Conservation (phyloP, 257 asterid species). For the Nicotiana knightiana region DNA sequence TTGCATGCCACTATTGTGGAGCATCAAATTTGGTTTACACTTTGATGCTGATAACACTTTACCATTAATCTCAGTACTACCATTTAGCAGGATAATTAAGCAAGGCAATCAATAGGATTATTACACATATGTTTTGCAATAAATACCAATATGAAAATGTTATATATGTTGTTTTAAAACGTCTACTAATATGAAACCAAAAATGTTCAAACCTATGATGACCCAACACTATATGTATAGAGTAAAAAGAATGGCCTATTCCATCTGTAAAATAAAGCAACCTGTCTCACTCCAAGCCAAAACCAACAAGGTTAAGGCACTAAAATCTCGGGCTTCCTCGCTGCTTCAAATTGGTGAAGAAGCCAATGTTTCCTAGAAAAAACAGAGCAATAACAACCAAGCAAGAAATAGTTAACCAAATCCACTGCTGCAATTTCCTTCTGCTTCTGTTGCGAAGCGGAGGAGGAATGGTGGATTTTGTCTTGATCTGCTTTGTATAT, state of each 20-base stretch:
- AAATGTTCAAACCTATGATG: not conserved
- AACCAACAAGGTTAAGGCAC: constrained; percentile 4
- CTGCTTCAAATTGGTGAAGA: constrained; percentile 46
- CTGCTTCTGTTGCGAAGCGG: constrained; percentile 72
- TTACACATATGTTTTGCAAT: not conserved
- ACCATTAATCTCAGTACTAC: not conserved
- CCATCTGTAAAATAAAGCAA: not conserved
- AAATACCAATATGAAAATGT: not conserved
- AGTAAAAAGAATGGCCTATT: not conserved
- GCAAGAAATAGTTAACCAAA: constrained; percentile 54
- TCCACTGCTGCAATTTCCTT: constrained; percentile 78
- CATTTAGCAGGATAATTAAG: too few species aligned
- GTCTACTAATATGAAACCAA: not conserved
- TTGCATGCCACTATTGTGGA: too few species aligned
- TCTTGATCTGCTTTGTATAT: constrained; percentile 50
- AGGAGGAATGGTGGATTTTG: constrained; percentile 63
- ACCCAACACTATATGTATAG: not conserved
- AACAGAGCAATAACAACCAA: constrained; percentile 41
- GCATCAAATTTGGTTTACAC: not conserved
- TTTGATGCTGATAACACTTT: not conserved
- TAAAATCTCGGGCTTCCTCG: constrained; percentile 25
- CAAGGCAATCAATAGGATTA: not conserved
- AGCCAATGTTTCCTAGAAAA: constrained; percentile 72
- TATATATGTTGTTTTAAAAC: not conserved
- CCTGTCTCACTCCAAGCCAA: not conserved